phyloP scores from a whole-genome alignment of 2,329 filamentous ascomycete species.

The Aspergillus ochraceoroseus region DNA sequence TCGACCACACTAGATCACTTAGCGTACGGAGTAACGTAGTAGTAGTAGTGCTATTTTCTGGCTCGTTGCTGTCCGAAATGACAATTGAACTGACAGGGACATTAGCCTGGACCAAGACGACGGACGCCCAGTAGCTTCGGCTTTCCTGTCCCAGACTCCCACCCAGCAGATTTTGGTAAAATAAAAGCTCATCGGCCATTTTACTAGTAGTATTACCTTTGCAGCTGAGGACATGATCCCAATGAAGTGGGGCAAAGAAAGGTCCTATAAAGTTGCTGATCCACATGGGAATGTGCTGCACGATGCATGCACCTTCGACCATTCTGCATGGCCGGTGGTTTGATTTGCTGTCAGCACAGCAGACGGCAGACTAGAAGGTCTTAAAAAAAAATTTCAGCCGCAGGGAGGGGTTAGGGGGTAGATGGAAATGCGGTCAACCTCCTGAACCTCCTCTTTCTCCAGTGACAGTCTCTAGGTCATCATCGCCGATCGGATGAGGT shows the following conservation, averaged over 20 bases:
- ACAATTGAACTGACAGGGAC: no score
- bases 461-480: background rate
- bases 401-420: background rate
- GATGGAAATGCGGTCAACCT: constrained; percentile 9
- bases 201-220: no score
- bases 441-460: background rate
- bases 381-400: constrained; percentile 4
- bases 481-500: background rate
- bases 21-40: no score
- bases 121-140: background rate
- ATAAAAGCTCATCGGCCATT: constrained; percentile 7
- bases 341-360: background rate
- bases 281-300: constrained; percentile 6
- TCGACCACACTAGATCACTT: no score
- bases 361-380: background rate
- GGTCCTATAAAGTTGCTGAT: constrained; percentile 4
- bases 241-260: constrained; percentile 8
- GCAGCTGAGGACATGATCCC: constrained; percentile 12
- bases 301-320: constrained; percentile 10
- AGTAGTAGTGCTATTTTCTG: no score
- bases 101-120: background rate
- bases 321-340: constrained; percentile 1
- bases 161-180: constrained; percentile 4
- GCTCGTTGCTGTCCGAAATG: no score
- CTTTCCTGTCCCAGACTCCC: constrained; percentile 1